Percentiles rank a stretch among this genome's conserved stretches.
These are phyloP conservation scores for Solanum peruvianum DNA, from an alignment of 257 asterid species.

Conservation along the genomic window DNA sequence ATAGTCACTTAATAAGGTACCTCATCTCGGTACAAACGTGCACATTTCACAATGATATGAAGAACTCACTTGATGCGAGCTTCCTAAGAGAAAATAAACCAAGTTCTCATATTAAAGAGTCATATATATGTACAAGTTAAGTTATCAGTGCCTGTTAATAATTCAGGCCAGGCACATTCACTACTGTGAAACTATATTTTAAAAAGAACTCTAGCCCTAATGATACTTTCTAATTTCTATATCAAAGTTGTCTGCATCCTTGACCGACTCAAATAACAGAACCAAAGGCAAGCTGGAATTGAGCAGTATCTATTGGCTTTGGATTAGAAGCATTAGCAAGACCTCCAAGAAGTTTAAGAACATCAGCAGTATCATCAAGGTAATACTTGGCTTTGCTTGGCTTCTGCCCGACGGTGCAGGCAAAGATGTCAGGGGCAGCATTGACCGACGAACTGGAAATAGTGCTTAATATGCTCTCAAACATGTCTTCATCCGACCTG, in stretches of 20 bases:
- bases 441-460: conserved; percentile 26
- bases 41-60: background rate
- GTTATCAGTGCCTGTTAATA: conserved; percentile 15
- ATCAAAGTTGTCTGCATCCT: background rate
- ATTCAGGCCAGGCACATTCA: conserved; percentile 18
- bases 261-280: conserved; percentile 17
- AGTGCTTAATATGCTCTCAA: conserved; percentile 55
- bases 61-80: background rate
- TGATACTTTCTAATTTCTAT: conserved; percentile 8
- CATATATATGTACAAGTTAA: conserved; percentile 40
- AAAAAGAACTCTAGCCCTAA: background rate
- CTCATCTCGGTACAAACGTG: background rate
- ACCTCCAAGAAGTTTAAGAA: conserved; percentile 54
- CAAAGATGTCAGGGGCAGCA: conserved; percentile 55
- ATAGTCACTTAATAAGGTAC: background rate
- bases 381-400: conserved; percentile 96
- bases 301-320: conserved; percentile 35
- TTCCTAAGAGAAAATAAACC: background rate
- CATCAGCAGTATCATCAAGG: conserved; percentile 69
- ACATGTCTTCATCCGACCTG: conserved; percentile 86
- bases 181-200: conserved; percentile 12
- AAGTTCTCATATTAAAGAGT: conserved; percentile 5
- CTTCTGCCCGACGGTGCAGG: conserved; percentile 92
- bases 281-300: conserved; percentile 48
- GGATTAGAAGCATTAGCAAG: conserved; percentile 57